Conservation (phyloP, 768 basidiomycete species). For the Jaapia argillacea region DNA sequence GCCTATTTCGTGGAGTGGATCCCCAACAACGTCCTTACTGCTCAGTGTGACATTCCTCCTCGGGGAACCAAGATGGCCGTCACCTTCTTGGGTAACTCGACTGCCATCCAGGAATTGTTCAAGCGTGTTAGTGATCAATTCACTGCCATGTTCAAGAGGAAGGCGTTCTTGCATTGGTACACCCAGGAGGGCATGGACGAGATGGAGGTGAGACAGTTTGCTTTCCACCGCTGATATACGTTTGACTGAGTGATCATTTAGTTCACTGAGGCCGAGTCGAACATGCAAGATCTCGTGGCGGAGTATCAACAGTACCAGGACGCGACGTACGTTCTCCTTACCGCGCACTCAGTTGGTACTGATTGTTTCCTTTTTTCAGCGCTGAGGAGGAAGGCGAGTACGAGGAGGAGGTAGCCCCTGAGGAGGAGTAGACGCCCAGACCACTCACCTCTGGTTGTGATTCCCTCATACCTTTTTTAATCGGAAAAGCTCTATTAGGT, state of each 20-base stretch:
- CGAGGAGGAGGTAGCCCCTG: constrained; percentile 62
- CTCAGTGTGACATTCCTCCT: constrained; percentile 97
- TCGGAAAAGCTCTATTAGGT: not conserved
- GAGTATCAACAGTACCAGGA: constrained; percentile 98
- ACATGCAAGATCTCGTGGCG: constrained; percentile 97
- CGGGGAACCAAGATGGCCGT: constrained; percentile 94
- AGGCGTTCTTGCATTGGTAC: constrained; percentile 99
- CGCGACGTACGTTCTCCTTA: constrained; percentile 57
- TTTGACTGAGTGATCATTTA: too few species aligned
- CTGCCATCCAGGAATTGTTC: constrained; percentile 96
- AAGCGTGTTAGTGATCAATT: constrained; percentile 98
- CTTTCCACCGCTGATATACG: constrained; percentile 8
- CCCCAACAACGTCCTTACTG: constrained; percentile 96
- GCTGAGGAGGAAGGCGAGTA: constrained; percentile 85
- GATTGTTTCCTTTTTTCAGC: constrained; percentile 27
- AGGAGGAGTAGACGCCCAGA: constrained; percentile 39
- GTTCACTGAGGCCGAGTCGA: constrained; percentile 98
- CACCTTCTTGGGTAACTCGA: constrained; percentile 96
- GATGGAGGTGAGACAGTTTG: constrained; percentile 84
- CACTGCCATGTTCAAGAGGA: constrained; percentile 98
- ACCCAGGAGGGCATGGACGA: constrained; percentile 99
- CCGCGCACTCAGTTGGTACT: not conserved
- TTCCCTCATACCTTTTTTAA: not conserved
- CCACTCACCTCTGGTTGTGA: not conserved
- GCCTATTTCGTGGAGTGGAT: constrained; percentile 99